Evolutionary conservation across 2,329 filamentous ascomycete species (phyloP), one percentile per base, ranked within the genome.

Genomic region (Venturia carpophila): DNA sequence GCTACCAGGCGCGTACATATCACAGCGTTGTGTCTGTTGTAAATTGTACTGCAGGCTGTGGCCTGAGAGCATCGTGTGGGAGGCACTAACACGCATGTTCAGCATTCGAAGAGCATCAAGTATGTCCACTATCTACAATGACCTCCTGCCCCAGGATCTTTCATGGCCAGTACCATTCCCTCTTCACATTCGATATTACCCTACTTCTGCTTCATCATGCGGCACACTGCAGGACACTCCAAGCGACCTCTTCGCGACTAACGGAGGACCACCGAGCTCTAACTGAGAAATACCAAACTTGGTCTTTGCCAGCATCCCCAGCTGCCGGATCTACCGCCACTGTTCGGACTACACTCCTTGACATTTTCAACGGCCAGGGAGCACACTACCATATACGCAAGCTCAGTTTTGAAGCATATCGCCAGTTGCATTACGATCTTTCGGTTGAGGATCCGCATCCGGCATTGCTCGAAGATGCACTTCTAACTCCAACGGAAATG

Each of bases 221-320:
- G n/a, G n/a, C n/a, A n/a, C n/a, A n/a, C n/a, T 61, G 58, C 58
- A 61, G 43, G 37, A 30, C 27, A 21, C 58, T 61, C 19, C 58
- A n/a, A 7, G 15, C 37, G 13, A 37, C 19, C 37, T 61, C 58
- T 42, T 13, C 27, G 37, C 58, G 58, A 13, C 58, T 45, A 21
- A 45, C 43, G 58, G 24, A 43, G 24, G 58, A 61, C 19, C 37
- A 61, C 43, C 37, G 11, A 21, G 24, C 41, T 17, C 37, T 61
- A 3, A 19, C 30, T 4, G 27, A 27, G 37, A 30, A 21, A 42
- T 61, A 61, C 13, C 21, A 30, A 30, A 61, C 10, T n/a, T n/a
- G 39, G 24, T 24, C 13, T 5, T 24, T 61, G 9, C 2, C 5
- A 7, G 4, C 1, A 3, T 0, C 4, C 5, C 11, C 24, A 5